Evolutionary conservation across 176 grass and related monocot species (phyloP).

Genomic region (Secale cereale): DNA sequence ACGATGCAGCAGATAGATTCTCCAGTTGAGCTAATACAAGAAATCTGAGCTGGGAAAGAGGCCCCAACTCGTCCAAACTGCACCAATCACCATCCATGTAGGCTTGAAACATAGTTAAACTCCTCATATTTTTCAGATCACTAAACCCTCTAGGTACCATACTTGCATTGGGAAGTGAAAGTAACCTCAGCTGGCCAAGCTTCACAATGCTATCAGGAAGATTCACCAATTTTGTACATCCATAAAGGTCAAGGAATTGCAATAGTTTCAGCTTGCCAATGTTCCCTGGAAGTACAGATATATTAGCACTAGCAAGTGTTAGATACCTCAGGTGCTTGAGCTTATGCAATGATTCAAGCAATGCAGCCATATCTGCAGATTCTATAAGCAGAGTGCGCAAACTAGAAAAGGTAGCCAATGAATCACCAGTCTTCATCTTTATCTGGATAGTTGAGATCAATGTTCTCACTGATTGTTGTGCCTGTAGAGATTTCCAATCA

Average conservation of each 20-base stretch:
- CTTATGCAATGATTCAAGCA: not conserved
- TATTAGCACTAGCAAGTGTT: not conserved
- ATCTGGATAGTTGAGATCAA: not conserved
- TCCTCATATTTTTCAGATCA: not conserved
- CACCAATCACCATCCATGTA: not conserved
- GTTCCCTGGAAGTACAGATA: not conserved
- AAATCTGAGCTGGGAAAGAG: not conserved
- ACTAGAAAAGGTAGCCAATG: not conserved
- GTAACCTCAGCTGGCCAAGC: not conserved
- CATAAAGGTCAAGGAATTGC: not conserved
- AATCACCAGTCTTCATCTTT: not conserved
- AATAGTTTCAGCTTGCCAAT: constrained; percentile 21
- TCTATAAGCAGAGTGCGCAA: constrained; percentile 1
- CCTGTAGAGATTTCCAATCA: not conserved
- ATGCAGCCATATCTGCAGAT: not conserved
- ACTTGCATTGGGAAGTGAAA: not conserved
- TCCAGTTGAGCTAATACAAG: not conserved
- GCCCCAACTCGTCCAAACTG: not conserved
- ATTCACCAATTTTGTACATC: not conserved
- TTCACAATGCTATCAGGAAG: not conserved
- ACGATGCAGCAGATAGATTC: not conserved
- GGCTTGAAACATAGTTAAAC: not conserved
- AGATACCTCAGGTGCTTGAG: constrained; percentile 42
- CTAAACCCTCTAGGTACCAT: not conserved
- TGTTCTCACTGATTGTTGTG: not conserved